Conservation (phyloP, 108 stramenopile genomes). For the Cyclotella cryptica region DNA sequence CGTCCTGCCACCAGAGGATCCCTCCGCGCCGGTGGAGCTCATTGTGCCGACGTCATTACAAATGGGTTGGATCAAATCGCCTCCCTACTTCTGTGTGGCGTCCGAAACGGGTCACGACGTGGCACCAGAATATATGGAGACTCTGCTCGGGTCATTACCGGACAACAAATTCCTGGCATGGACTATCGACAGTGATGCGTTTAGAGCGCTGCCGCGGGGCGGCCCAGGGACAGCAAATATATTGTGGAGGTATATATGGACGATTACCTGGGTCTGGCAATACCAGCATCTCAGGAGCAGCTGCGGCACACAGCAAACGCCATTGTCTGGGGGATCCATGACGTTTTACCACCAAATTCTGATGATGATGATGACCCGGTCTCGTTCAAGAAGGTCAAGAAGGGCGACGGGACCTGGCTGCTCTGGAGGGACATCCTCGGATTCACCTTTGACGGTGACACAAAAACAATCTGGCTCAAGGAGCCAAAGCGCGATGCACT, state of each 20-base stretch:
- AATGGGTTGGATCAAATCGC: too few relatives aligned
- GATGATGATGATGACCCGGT: constrained; percentile 33
- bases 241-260: constrained; percentile 29
- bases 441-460: neutral
- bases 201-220: neutral
- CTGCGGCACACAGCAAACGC: neutral
- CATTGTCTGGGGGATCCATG: constrained; percentile 8
- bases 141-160: neutral
- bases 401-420: neutral
- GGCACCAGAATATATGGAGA: constrained; percentile 10
- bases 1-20: too few relatives aligned
- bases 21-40: neutral
- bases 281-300: neutral
- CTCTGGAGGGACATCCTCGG: neutral
- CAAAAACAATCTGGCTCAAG: too few relatives aligned
- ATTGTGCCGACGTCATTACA: too few relatives aligned
- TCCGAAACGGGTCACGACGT: constrained; percentile 26
- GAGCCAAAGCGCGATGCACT: neutral
- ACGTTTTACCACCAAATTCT: constrained; percentile 7
- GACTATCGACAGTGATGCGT: neutral
- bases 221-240: neutral
- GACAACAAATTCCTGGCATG: neutral
- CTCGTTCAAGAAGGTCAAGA: constrained; percentile 2
- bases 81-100: too few relatives aligned
- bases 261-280: constrained; percentile 17